Conservation (phyloP, 23 red algal genomes). For the Gracilaria gracilis region DNA sequence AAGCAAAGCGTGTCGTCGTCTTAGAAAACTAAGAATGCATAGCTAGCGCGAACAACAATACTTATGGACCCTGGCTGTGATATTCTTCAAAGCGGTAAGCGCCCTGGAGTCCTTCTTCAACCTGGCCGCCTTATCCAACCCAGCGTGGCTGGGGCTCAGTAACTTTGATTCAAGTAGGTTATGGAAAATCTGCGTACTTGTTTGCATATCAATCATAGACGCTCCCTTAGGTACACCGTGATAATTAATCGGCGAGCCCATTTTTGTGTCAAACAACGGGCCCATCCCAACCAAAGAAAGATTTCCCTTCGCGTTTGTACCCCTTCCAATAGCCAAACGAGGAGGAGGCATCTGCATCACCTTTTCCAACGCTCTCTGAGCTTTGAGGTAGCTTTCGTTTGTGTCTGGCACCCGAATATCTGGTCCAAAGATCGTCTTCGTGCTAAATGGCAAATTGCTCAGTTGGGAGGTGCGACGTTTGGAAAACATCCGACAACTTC, state of each 20-base stretch:
- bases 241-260: constrained; percentile 54
- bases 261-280: constrained; percentile 23
- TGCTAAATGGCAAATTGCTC: neutral
- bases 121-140: neutral
- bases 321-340: constrained; percentile 47
- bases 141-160: neutral
- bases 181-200: constrained; percentile 43
- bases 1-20: neutral
- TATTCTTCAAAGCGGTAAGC: neutral
- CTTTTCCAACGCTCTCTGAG: constrained; percentile 22
- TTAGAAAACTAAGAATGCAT: too few species aligned
- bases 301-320: constrained; percentile 54
- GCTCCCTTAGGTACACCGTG: constrained; percentile 49
- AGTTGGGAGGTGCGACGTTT: neutral
- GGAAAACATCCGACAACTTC: neutral
- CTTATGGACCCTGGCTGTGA: neutral
- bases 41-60: constrained; percentile 21
- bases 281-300: constrained; percentile 29
- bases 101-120: neutral
- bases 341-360: constrained; percentile 34
- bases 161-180: constrained; percentile 31
- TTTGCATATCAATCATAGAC: constrained; percentile 50
- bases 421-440: constrained; percentile 39
- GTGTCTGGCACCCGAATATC: constrained; percentile 49
- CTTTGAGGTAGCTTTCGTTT: constrained; percentile 38